Base-by-base conservation (phyloP, 306 rosid species). In the Vachellia collinsii region DNA sequence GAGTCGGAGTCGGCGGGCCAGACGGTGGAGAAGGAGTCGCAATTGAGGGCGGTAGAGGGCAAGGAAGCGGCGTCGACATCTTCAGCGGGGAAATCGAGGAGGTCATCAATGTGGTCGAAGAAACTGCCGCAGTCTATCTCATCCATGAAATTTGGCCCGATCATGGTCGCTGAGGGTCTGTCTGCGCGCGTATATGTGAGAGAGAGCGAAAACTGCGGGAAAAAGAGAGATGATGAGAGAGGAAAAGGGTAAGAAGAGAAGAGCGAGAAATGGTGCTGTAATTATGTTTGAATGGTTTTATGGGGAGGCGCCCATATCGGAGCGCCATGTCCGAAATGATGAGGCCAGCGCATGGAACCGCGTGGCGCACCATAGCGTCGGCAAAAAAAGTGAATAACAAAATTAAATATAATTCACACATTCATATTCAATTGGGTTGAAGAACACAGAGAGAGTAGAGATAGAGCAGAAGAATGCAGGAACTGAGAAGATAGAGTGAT, bases 21-120 rank as follows among this genome's bases (percentile, higher is more conserved):
- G 44, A 89, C 81, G 78, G 86, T 79, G 0, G 97, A 89, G 22
- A 88, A 86, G 9, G 92, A 58, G 66, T 80, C 79, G 77, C 83
- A 75, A 85, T 85, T 87, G 7, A 14, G 76, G 71, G 86, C 54
- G 59, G 88, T n/a, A 11, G 82, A 74, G 0, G 91, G 89, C 37
- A 79, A 80, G 61, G 89, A 62, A 34, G 92, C 87, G 46, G 87
- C 84, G 9, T 86, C 92, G 20, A 84, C 89, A 63, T 90, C 94
- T 5, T 90, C 93, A 11, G 79, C 76, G 1, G 98, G 91, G 83
- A 92, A 92, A 51, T 92, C 97, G 14, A 94, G 93, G 19, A 96
- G 85, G 90, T 96, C 98, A 50, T 96, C 99, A 76, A 96, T 93
- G 77, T 93, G 91, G 83, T 96, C 98, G 82, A 96, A 93, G 97